Evolutionary conservation across 164 flowering plant species (phyloP), one percentile per base, ranked within the genome.

Genomic region (Cinnamomum micranthum): DNA sequence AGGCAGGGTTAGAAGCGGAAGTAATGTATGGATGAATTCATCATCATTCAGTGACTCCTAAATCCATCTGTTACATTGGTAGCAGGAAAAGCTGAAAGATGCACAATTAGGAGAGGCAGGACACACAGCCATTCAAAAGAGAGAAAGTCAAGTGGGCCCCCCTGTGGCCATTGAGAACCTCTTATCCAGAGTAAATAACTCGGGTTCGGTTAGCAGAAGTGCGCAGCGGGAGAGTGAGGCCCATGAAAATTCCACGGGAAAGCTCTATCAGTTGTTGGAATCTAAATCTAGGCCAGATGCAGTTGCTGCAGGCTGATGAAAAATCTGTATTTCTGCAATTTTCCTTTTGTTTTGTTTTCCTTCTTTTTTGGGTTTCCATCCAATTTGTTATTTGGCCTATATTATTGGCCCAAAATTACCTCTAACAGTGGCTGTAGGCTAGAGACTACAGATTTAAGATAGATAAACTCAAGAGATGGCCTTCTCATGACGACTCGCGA

Each of bases 181-280:
- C 20, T 80, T 93, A 10, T 86, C 97, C 28, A 85, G 90, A 77
- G 94, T 95, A n/a, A 92, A 72, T 50, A 62, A 87, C 81, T 81
- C 91, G 0, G 84, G 80, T 22, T 75, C 87, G 1, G 68, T 62
- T 27, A 81, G 81, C 65, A 69, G 77, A 73, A 82, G 51, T 51
- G 35, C 63, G 0, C 86, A 80, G 25, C 83, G 83, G 63, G 95
- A 87, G 52, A 77, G 76, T n/a, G 90, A 85, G 14, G 27, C 64
- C 50, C 86, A 77, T 25, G 91, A 89, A 66, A 84, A 85, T 71
- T 55, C 87, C 11, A 91, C 79, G 5, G 86, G 88, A 15, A 93
- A 92, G 84, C 88, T 93, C 64, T 97, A 84, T 76, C 99, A 93
- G 73, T 95, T 95, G 66, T 74, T 95, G 75, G 90, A 84, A 65